Conservation (phyloP, 352 stramenopile genomes). For the Globisporangium barbulae region DNA sequence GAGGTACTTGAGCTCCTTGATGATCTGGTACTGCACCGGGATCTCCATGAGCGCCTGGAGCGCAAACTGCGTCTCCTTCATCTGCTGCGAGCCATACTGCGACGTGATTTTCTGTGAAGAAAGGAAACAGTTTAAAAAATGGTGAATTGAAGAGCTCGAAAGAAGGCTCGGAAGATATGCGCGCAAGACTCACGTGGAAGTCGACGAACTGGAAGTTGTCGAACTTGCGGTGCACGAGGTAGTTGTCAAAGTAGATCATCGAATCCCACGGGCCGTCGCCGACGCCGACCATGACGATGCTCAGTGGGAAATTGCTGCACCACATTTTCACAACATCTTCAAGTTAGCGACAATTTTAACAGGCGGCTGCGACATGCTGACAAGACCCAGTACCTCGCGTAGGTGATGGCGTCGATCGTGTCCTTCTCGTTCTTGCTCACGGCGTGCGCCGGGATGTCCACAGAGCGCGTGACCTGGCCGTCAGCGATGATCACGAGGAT, state of each 20-base stretch:
- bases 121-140: neutral
- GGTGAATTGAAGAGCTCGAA: neutral
- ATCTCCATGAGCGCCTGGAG: conserved; percentile 85
- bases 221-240: conserved; percentile 72
- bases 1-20: conserved; percentile 71
- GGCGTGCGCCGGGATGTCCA: conserved; percentile 68
- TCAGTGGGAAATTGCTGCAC: conserved; percentile 67
- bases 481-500: conserved; percentile 89
- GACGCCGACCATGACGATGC: conserved; percentile 80
- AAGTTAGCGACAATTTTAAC: neutral
- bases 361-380: conserved; percentile 1
- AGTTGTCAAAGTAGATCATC: conserved; percentile 81
- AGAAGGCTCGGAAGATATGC: neutral
- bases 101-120: conserved; percentile 47
- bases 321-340: neutral
- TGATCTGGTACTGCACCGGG: conserved; percentile 74
- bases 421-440: conserved; percentile 86
- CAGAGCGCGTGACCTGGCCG: conserved; percentile 80
- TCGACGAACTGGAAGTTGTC: conserved; percentile 90
- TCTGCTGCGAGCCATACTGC: conserved; percentile 39
- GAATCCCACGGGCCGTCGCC: conserved; percentile 79
- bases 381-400: conserved; percentile 28
- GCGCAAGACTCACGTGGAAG: conserved; percentile 42
- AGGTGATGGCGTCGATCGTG: conserved; percentile 83
- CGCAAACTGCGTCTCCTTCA: conserved; percentile 69